A percentile compares a stretch with the other conserved stretches of the same genome.
Evolutionary conservation across 1,284 basidiomycete species (phyloP).

Genomic region (Entoloma clypeatum): DNA sequence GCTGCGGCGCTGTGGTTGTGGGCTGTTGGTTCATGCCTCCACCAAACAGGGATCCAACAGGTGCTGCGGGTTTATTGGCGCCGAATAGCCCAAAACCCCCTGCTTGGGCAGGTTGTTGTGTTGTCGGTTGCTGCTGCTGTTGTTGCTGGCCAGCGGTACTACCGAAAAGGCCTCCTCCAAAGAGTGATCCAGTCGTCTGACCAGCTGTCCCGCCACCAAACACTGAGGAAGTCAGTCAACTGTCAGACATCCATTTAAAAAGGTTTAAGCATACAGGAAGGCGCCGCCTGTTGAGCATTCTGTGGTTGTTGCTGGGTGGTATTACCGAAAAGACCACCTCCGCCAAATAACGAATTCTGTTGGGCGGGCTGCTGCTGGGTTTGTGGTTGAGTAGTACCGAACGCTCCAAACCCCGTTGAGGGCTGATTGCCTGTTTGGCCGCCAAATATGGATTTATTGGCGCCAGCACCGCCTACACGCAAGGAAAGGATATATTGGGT

Average conservation of each 20-base stretch:
- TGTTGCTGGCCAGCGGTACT: conserved; percentile 24
- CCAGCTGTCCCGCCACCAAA: conserved; percentile 23
- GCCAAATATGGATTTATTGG: conserved; percentile 25
- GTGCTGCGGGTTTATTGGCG: conserved; percentile 24
- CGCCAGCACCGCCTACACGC: conserved; percentile 16
- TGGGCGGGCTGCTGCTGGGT: conserved; percentile 17
- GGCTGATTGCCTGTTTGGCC: conserved; percentile 17
- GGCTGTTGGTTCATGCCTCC: conserved; percentile 34
- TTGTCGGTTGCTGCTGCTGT: conserved; percentile 24
- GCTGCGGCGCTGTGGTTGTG: conserved; percentile 21
- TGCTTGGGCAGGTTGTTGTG: conserved; percentile 21
- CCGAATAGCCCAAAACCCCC: conserved; percentile 47
- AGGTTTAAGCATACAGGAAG: too few species aligned
- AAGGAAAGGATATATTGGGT: conserved; percentile 1
- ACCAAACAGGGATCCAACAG: conserved; percentile 41
- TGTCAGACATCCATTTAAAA: too few species aligned
- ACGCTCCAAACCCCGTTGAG: conserved; percentile 20
- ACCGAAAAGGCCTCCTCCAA: conserved; percentile 24
- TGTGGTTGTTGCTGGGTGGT: conserved; percentile 26
- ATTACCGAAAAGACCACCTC: conserved; percentile 39
- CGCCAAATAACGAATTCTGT: conserved; percentile 21
- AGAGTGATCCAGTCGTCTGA: conserved; percentile 19
- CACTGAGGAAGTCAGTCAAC: conserved; percentile 17
- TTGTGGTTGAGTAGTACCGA: conserved; percentile 19
- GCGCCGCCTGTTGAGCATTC: conserved; percentile 17